These are phyloP conservation scores for Nepenthes alata DNA, from an alignment of 179 eudicot species.

Conservation along the genomic window DNA sequence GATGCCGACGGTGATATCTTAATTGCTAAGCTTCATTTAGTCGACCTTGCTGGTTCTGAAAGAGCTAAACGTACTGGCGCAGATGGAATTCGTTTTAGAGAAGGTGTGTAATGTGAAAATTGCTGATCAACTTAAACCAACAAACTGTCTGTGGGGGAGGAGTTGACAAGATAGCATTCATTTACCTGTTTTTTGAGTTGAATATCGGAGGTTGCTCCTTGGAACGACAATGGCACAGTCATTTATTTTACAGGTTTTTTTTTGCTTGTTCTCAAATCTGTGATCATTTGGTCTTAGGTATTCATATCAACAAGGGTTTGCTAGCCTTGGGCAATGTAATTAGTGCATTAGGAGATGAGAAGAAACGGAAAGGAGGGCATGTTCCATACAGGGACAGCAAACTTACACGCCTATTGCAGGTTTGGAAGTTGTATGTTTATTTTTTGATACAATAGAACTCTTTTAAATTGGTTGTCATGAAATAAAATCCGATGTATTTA, in stretches of 20 bases:
- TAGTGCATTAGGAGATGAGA: slow-evolving; percentile 96
- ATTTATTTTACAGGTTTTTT: not conserved
- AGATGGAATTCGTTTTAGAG: slow-evolving; percentile 81
- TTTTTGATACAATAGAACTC: no score
- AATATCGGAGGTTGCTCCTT: not conserved
- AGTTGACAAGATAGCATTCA: no score
- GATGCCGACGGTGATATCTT: slow-evolving; percentile 63
- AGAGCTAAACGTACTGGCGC: slow-evolving; percentile 97
- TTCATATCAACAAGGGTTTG: slow-evolving; percentile 92
- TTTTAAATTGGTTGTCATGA: not conserved
- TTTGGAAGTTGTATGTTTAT: not conserved
- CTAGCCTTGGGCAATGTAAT: slow-evolving; percentile 94
- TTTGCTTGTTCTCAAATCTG: not conserved
- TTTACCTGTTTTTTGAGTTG: no score
- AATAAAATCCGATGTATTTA: no score
- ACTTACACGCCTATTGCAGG: slow-evolving; percentile 91
- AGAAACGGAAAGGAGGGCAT: slow-evolving; percentile 93
- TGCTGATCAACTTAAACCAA: no score
- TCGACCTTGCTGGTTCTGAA: slow-evolving; percentile 98
- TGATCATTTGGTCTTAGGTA: slow-evolving; percentile 32
- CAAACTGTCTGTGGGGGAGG: no score
- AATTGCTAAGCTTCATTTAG: slow-evolving; percentile 81
- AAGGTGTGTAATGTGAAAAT: slow-evolving; percentile 36
- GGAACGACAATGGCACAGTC: not conserved
- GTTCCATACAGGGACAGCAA: slow-evolving; percentile 98